Conservation (phyloP, 768 basidiomycete genomes). For the Boletellus emodensis region DNA sequence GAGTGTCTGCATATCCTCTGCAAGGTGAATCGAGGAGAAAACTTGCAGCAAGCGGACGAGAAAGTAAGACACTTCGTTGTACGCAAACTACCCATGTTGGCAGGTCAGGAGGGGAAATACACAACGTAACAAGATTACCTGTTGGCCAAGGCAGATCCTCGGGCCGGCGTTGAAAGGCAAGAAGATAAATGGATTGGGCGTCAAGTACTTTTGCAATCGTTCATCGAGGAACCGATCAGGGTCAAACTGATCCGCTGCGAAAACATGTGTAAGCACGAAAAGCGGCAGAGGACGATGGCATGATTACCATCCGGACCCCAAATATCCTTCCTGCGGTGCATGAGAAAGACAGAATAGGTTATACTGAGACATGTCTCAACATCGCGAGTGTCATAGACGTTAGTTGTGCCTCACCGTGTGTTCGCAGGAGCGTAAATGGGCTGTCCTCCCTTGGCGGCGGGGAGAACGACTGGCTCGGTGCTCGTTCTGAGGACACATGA, state of each 20-base stretch:
- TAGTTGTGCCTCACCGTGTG: constrained; percentile 19
- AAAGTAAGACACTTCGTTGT: constrained; percentile 62
- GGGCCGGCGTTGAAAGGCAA: constrained; percentile 40
- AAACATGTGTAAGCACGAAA: background rate
- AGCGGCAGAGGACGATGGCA: no score
- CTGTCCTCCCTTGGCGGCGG: constrained; percentile 19
- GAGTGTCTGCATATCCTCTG: constrained; percentile 41
- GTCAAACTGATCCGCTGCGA: constrained; percentile 54
- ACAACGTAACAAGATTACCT: constrained; percentile 14
- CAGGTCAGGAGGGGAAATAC: background rate
- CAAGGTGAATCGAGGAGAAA: constrained; percentile 45
- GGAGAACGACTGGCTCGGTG: constrained; percentile 19
- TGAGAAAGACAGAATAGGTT: constrained; percentile 46
- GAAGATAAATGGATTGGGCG: constrained; percentile 52
- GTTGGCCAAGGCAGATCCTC: constrained; percentile 37
- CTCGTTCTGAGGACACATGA: constrained; percentile 19
- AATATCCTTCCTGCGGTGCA: constrained; percentile 48
- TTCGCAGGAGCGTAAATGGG: constrained; percentile 33
- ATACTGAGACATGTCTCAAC: constrained; percentile 23
- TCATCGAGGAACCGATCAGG: constrained; percentile 67
- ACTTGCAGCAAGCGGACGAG: constrained; percentile 56
- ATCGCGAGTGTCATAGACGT: background rate
- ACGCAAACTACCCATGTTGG: constrained; percentile 47
- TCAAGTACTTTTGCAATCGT: constrained; percentile 51
- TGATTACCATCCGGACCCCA: constrained; percentile 52